Percentiles rank a stretch among this genome's conserved stretches.
These are phyloP conservation scores for Trichomonas tenax DNA, from an alignment of 208 protist genomes.

Conservation along the genomic window DNA sequence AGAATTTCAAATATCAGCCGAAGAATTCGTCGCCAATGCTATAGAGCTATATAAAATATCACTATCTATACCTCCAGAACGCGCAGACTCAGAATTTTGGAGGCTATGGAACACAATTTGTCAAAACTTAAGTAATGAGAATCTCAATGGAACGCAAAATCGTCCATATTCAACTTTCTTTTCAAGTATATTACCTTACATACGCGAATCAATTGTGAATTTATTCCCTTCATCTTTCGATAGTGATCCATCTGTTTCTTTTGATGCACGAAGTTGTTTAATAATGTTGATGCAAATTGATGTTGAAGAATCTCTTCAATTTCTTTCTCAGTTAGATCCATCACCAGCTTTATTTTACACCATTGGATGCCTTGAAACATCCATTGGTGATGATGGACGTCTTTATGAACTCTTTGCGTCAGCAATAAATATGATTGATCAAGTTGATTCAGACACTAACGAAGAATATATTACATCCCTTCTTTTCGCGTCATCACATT, in stretches of 20 bases:
- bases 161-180: not conserved
- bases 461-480: not conserved
- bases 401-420: not conserved
- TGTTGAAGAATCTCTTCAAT: not conserved
- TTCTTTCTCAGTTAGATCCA: not conserved
- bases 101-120: not conserved
- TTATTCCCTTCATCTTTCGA: not conserved
- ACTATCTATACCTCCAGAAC: not conserved
- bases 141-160: not conserved
- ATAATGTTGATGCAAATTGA: not conserved
- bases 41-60: not conserved
- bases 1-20: not conserved
- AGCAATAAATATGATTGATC: not conserved
- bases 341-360: not conserved
- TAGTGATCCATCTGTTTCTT: not conserved
- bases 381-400: not conserved
- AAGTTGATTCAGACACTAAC: not conserved
- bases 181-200: not conserved
- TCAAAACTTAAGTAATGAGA: not conserved
- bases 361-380: not conserved
- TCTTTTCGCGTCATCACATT: not conserved
- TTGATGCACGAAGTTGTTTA: not conserved
- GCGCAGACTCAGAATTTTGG: not conserved
- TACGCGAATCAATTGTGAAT: not conserved
- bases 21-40: not conserved